A percentile compares a stretch with the other conserved stretches of the same genome.
phyloP scores from a whole-genome alignment of 768 basidiomycete genomes.

The Amanita polypyramis region DNA sequence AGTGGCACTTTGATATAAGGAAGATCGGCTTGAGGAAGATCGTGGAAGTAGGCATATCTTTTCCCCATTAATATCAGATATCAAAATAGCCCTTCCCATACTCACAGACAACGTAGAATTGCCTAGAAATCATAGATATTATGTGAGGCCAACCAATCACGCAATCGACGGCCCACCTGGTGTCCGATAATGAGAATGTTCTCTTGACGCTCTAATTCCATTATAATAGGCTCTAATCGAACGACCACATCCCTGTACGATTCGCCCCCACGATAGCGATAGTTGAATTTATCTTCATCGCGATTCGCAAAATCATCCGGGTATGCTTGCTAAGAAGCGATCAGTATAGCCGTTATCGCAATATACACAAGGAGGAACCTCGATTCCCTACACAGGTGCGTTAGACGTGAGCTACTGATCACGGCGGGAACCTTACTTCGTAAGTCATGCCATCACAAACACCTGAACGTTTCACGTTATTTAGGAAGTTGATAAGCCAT shows the following conservation, averaged over 20 bases:
- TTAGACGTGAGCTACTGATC: background rate
- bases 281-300: slow-evolving; percentile 99
- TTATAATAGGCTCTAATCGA: slow-evolving; percentile 94
- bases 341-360: background rate
- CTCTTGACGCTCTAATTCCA: slow-evolving; percentile 97
- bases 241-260: slow-evolving; percentile 97
- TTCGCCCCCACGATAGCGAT: slow-evolving; percentile 94
- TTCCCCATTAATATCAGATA: slow-evolving; percentile 18
- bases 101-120: slow-evolving; percentile 70
- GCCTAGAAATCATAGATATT: slow-evolving; percentile 31
- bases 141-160: slow-evolving; percentile 2
- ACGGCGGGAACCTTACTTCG: slow-evolving; percentile 28
- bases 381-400: slow-evolving; percentile 58
- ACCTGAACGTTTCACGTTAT: slow-evolving; percentile 22
- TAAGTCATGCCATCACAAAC: slow-evolving; percentile 99
- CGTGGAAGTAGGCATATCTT: slow-evolving; percentile 96
- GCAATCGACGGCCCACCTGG: slow-evolving; percentile 39
- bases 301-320: slow-evolving; percentile 98
- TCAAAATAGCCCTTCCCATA: slow-evolving; percentile 5
- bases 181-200: slow-evolving; percentile 97
- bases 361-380: slow-evolving; percentile 35
- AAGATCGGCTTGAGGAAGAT: slow-evolving; percentile 83
- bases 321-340: slow-evolving; percentile 60
- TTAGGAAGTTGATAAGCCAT: background rate
- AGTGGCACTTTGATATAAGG: slow-evolving; percentile 97